A percentile compares a stretch with the other conserved stretches of the same genome.
phyloP scores from a whole-genome alignment of 768 basidiomycete species.

The Lactarius hatsudake region DNA sequence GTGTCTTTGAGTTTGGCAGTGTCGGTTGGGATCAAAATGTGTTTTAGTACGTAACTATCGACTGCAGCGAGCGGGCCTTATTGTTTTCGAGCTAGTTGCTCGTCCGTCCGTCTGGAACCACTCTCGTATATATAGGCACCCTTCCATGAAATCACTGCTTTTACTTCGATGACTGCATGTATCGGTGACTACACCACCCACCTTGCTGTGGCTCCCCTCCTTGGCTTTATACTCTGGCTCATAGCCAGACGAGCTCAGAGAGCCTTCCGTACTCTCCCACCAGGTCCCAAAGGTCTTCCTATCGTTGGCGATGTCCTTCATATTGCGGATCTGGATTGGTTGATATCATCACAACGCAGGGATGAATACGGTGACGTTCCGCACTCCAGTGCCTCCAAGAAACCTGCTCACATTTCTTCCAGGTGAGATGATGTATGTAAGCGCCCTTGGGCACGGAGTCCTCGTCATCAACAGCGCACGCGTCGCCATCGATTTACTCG shows the following conservation, averaged over 20 bases:
- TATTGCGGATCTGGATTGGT: not conserved
- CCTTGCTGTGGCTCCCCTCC: not conserved
- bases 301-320: not conserved
- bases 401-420: not conserved
- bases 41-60: too few species aligned
- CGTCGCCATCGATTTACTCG: conserved; percentile 31
- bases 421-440: conserved; percentile 35
- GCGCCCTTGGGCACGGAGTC: conserved; percentile 32
- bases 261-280: not conserved
- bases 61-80: too few species aligned
- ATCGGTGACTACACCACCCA: too few species aligned
- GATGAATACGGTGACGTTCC: not conserved
- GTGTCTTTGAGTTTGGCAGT: too few species aligned
- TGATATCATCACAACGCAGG: not conserved
- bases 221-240: not conserved
- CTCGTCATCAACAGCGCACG: conserved; percentile 33
- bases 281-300: not conserved
- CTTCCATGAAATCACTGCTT: too few species aligned
- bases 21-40: too few species aligned
- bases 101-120: too few species aligned
- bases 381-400: not conserved
- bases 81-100: too few species aligned
- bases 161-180: too few species aligned
- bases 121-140: too few species aligned
- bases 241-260: not conserved